phyloP scores from a whole-genome alignment of 2,329 filamentous ascomycete species.

The Clarireedia hainanense region DNA sequence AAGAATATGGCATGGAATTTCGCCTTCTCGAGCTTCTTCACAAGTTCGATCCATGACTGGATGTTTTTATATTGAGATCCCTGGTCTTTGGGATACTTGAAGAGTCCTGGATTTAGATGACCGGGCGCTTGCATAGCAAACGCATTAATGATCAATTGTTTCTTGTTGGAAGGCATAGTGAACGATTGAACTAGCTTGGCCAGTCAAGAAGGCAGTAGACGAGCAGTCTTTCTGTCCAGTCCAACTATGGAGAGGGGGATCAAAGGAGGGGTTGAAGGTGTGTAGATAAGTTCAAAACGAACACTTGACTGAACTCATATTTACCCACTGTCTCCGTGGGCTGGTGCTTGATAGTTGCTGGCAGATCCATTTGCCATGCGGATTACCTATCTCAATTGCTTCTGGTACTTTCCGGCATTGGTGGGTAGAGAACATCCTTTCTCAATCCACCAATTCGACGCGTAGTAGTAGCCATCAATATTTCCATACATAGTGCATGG shows the following conservation, averaged over 20 bases:
- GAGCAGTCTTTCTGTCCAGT: not conserved
- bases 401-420: too few species aligned
- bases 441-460: too few species aligned
- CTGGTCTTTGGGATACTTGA: conserved; percentile 57
- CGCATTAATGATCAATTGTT: conserved; percentile 42
- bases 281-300: not conserved
- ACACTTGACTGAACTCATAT: not conserved
- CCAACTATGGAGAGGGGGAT: too few species aligned
- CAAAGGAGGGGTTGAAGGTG: too few species aligned
- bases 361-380: too few species aligned
- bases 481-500: too few species aligned
- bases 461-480: too few species aligned
- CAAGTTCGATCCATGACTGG: conserved; percentile 53
- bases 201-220: not conserved
- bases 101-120: conserved; percentile 48
- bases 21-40: conserved; percentile 50
- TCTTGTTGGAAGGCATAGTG: conserved; percentile 26
- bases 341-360: too few species aligned
- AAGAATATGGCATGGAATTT: conserved; percentile 62
- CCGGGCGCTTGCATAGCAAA: conserved; percentile 43
- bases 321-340: too few species aligned
- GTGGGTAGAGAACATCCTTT: too few species aligned
- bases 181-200: not conserved
- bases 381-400: too few species aligned
- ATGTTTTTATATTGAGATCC: conserved; percentile 54